These are phyloP conservation scores for Cordyceps javanica DNA, from an alignment of 2,329 filamentous ascomycete species.

Conservation along the genomic window DNA sequence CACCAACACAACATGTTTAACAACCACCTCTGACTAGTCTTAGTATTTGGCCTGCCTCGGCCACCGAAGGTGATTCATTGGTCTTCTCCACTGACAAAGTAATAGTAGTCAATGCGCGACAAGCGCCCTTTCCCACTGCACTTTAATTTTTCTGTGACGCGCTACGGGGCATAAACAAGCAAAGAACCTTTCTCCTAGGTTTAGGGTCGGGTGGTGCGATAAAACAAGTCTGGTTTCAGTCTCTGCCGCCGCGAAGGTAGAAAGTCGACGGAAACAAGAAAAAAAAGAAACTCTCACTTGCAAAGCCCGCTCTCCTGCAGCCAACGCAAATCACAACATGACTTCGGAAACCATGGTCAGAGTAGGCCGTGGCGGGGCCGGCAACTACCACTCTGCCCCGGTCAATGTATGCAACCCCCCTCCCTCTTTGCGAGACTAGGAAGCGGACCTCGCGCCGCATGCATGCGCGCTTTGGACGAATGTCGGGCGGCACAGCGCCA, in stretches of 20 bases:
- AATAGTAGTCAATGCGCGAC: slow-evolving; percentile 8
- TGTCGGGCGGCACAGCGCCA: background rate
- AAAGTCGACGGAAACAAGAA: background rate
- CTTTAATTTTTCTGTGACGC: background rate
- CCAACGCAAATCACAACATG: background rate
- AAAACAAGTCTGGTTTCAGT: background rate
- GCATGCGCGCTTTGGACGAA: background rate
- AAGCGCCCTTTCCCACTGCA: background rate
- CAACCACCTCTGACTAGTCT: too few relatives aligned
- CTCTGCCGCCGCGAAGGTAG: background rate
- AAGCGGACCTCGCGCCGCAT: background rate
- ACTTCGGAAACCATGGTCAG: slow-evolving; percentile 36
- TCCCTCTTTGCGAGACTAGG: background rate
- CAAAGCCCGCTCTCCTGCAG: background rate
- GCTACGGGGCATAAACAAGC: background rate
- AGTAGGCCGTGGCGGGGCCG: slow-evolving; percentile 50
- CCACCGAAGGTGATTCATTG: background rate
- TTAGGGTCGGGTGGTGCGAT: background rate
- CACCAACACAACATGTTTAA: background rate
- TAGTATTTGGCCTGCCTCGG: background rate
- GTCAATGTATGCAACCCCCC: background rate
- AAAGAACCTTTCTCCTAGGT: background rate
- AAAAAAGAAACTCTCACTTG: background rate
- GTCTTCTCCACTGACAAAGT: background rate
- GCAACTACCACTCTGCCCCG: slow-evolving; percentile 40